Conservation (phyloP, 257 asterid species). For the Gardenia jasminoides region DNA sequence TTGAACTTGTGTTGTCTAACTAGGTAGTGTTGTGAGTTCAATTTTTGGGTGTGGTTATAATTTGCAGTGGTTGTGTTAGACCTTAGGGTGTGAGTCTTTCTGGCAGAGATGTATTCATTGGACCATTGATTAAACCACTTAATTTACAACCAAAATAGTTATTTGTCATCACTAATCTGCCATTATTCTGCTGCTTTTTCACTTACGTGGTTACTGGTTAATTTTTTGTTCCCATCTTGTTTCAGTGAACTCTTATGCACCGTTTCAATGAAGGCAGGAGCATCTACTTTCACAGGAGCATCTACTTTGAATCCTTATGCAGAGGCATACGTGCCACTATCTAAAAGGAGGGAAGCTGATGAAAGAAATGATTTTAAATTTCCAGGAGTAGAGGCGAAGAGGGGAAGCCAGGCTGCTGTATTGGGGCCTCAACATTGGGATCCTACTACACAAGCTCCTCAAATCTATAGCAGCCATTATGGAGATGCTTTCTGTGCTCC, state of each 20-base stretch:
- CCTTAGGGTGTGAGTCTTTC: background rate
- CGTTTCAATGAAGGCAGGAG: conserved; percentile 62
- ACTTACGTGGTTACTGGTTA: background rate
- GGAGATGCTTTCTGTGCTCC: conserved; percentile 26
- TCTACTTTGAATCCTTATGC: conserved; percentile 82
- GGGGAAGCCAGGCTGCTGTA: conserved; percentile 40
- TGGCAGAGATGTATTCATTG: background rate
- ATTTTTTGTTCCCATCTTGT: background rate
- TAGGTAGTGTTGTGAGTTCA: background rate
- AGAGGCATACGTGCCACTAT: conserved; percentile 71
- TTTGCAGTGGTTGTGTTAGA: conserved; percentile 1
- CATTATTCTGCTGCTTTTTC: background rate
- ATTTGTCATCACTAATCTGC: background rate
- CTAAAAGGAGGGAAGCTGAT: conserved; percentile 47
- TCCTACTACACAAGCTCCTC: conserved; percentile 31
- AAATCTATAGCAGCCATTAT: conserved; percentile 22
- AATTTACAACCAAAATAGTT: background rate
- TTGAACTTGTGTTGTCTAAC: background rate
- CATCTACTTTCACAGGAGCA: conserved; percentile 56
- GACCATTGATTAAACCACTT: background rate
- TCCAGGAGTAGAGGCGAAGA: conserved; percentile 26
- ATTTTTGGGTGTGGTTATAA: background rate
- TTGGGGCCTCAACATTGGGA: conserved; percentile 35
- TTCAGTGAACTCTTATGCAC: conserved; percentile 29
- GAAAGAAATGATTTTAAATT: conserved; percentile 28